Base-by-base conservation (phyloP, 768 basidiomycete species). In the Leccinum barrowsii region DNA sequence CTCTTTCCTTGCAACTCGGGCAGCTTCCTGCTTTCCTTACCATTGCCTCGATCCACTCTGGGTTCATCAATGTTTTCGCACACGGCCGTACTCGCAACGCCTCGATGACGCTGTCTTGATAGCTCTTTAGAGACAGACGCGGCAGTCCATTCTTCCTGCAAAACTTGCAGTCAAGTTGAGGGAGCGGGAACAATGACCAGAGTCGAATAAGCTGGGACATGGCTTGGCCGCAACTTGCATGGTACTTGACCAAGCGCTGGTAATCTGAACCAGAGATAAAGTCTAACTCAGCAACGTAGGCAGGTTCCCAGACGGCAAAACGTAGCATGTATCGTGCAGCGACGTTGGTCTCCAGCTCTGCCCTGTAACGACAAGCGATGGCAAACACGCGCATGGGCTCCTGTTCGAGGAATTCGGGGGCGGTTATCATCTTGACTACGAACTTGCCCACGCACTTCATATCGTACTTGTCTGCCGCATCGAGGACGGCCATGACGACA, bases 381-480 rank as follows among this genome's bases (percentile, higher is more conserved):
- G 71, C 73, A 37, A 75, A 75, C 26, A 75, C 73, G 28, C 72
- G 69, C 64, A 76, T 64, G 34, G 75, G 66, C 26, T 76, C 76
- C 51, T 63, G 65, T 52, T 74, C 68, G 12, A 75, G 59, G 63
- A 76, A 68, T 32, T 70, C 55, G 47, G 74, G 69, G 52, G 67
- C 63, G 8, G 65, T 65, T 54, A 73, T 73, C 65, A 67, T 65
- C 58, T 64, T 69, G 62, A 73, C 66, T 59, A 76, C 40, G 54
- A 67, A 67, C 47, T 70, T 71, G 57, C 77, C 70, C 5, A 82
- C 68, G 17, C 74, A 75, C 56, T 76, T 75, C 78, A 83, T 80
- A 51, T 81, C 79, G 65, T 79, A 82, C 67, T 81, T 83, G 62
- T 74, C 71, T 3, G 78, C 82, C 3, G 81, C 77, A 49, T 78